Evolutionary conservation across 768 basidiomycete genomes (phyloP), one percentile per base, ranked within the genome.

Genomic region (Hortiboletus campestris): DNA sequence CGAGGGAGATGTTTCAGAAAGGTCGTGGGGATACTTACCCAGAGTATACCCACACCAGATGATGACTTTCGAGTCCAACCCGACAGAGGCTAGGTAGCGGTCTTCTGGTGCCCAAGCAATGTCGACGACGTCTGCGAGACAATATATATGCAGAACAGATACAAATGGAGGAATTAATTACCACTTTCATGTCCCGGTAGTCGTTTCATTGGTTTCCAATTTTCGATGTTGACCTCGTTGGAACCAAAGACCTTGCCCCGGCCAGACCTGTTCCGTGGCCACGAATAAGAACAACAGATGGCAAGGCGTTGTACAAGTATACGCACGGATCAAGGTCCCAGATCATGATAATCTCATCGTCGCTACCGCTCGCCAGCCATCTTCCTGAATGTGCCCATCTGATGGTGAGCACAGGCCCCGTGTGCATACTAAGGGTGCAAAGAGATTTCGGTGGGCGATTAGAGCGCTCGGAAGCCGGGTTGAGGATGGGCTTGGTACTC

Each of bases 281-380:
- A 40, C 31, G 52, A 13, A 53, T 56, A 25, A 51, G 56, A 42
- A 52, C 49, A 17, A 35, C 49, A 28, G 20, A 35, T 44, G 46
- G 2, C 3, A 28, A 16, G 51, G 34, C 13, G 28, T 39, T 20
- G 25, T 11, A 11, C 19, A 45, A 20, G 25, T 1, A 54, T 51
- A 46, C 94, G 76, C 69, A 97, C 94, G 91, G 93, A 73, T 97
- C 94, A 46, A 94, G 81, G 67, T 94, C 93, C 97, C 95, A 99
- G 35, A 98, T 85, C 87, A 98, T 91, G 31, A 97, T 85, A 60
- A 95, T 89, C 67, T 88, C 84, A 67, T 98, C 97, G 71, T 99
- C 97, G 60, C 94, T 93, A 20, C 97, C 97, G 66, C 91, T 95
- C 6, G 97, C 97, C 19, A 99, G 78, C 86, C 90, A 98, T 48